Evolutionary conservation across 1,139 yeast species (phyloP), one percentile per base, ranked within the genome.

Genomic region (Magnusiomyces ingens): DNA sequence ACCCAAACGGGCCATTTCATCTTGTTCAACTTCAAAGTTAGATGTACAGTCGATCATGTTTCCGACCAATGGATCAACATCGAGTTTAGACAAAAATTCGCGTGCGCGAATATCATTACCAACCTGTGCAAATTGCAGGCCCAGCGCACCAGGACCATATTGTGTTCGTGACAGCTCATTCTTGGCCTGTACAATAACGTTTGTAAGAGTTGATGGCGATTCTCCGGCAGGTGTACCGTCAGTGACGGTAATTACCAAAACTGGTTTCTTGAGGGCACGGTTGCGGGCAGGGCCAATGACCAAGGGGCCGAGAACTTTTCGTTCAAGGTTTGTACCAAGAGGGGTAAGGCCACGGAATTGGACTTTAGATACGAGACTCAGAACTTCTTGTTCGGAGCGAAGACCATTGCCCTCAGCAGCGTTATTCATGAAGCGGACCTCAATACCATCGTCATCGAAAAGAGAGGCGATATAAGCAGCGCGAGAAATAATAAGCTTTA

Each of bases 191-290:
- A 59, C 57, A 51, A 68, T 64, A 38, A 61, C 69, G 22, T 57
- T 57, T 55, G 61, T 62, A 21, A 68, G 58, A 32, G 63, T 62
- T 50, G 57, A 59, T 42, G 59, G 52, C 45, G 61, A 56, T 54
- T 68, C 71, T 10, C 71, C 70, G 5, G 70, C 70, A 15, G 71
- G 71, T 48, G 61, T 64, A 15, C 71, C 71, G 49, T 67, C 71
- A 22, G 71, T 67, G 54, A 67, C 59, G 36, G 68, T 54, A 50
- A 67, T 65, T 38, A 67, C 58, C 55, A 67, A 54, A 2, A 67
- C 69, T 1, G 71, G 71, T 58, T 67, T 67, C 48, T 57, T 58
- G 36, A 67, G 54, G 13, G 54, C 55, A 32, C 63, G 61, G 19
- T 57, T 51, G 19, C 61, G 59, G 13, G 67, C 67, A 2, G 67